phyloP scores from a whole-genome alignment of 2,329 filamentous ascomycete genomes.

The Cladosporium cucumerinum region DNA sequence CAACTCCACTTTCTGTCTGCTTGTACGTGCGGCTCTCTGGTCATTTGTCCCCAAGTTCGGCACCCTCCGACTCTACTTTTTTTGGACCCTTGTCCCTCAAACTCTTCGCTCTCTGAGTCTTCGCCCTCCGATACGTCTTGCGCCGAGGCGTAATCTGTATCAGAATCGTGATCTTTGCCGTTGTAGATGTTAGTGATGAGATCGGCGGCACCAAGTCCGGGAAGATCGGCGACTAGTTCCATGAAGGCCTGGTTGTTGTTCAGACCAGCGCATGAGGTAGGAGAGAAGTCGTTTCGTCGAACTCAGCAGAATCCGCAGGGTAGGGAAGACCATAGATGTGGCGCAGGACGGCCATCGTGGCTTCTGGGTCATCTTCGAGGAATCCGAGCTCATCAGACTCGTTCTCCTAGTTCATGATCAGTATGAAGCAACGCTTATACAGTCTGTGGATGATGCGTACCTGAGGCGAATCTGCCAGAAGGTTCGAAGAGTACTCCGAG shows the following conservation, averaged over 20 bases:
- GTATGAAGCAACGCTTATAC: background rate
- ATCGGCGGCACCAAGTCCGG: background rate
- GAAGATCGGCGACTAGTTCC: background rate
- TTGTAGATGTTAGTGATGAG: background rate
- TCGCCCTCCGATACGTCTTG: background rate
- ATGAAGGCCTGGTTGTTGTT: background rate
- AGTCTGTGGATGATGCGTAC: background rate
- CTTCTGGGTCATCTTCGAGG: background rate
- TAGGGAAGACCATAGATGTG: conserved; percentile 50
- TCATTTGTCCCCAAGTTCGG: background rate
- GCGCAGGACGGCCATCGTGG: background rate
- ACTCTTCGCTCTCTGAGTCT: background rate
- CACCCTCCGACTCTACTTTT: background rate
- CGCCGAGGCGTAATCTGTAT: background rate
- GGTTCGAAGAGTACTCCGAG: background rate
- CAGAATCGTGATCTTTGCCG: background rate
- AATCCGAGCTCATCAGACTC: background rate
- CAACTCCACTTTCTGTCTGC: background rate
- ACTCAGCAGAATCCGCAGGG: background rate
- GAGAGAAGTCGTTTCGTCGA: background rate
- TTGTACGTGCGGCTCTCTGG: no score
- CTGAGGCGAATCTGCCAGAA: background rate
- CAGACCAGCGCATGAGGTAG: background rate
- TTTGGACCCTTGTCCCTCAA: background rate
- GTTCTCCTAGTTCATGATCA: background rate